phyloP scores from a whole-genome alignment of 768 basidiomycete species.

The Boletus rubescentipes region DNA sequence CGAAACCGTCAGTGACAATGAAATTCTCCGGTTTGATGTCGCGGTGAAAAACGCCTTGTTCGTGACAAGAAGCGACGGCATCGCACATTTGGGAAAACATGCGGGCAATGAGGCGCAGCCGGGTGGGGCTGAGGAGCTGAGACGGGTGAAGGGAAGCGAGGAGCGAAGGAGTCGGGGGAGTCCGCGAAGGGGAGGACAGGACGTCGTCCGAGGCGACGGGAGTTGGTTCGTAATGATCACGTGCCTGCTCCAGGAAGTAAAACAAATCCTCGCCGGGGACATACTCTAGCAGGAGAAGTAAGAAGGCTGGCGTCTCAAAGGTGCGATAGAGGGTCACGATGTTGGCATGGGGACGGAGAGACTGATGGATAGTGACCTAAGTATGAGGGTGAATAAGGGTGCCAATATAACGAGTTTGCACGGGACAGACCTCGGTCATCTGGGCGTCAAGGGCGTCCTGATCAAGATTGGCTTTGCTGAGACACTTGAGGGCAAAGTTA shows the following conservation, averaged over 20 bases:
- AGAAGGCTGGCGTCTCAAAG: conserved; percentile 86
- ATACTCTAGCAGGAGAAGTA: conserved; percentile 91
- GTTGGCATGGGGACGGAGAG: conserved; percentile 84
- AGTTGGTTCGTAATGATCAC: conserved; percentile 74
- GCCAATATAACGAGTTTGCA: conserved; percentile 7
- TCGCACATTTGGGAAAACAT: conserved; percentile 99
- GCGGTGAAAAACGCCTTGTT: conserved; percentile 86
- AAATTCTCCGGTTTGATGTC: conserved; percentile 99
- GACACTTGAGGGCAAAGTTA: conserved; percentile 93
- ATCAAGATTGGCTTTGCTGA: conserved; percentile 92
- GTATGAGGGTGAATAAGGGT: conserved; percentile 7
- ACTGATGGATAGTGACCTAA: conserved; percentile 93
- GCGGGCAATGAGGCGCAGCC: conserved; percentile 88
- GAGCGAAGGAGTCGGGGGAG: conserved; percentile 92
- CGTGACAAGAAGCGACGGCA: conserved; percentile 93
- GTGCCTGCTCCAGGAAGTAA: conserved; percentile 96
- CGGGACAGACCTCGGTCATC: conserved; percentile 73
- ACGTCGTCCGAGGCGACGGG: conserved; percentile 20
- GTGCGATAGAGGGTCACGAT: conserved; percentile 95
- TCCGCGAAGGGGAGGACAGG: conserved; percentile 45
- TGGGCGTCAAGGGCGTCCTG: conserved; percentile 86
- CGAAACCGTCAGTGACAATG: conserved; percentile 84
- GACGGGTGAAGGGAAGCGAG: conserved; percentile 79
- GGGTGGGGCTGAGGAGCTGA: conserved; percentile 81
- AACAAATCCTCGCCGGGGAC: conserved; percentile 97